Base-by-base conservation (phyloP, 2,329 filamentous ascomycete species). In the Nothophaeocryptopus gaeumannii region DNA sequence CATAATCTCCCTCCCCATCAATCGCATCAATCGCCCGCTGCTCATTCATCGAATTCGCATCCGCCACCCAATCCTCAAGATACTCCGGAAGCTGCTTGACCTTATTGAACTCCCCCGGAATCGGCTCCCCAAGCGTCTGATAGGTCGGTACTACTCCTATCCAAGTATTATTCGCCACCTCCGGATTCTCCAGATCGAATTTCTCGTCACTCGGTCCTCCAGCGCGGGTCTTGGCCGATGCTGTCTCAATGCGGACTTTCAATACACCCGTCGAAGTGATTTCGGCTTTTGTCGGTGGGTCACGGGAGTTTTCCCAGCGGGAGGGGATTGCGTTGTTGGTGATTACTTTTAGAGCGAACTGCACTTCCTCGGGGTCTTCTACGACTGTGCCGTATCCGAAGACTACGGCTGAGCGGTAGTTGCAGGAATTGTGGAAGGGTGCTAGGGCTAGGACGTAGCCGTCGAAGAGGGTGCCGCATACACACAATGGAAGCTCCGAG, bases 341-440 rank as follows among this genome's bases (percentile, higher is more conserved):
- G 65, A 95, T 85, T 50, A 87, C 73, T 60, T 84, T 72, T 82
- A 95, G 86, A 7, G 88, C 89, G 72, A 81, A 93, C 5, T 88
- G 66, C 65, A 88, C 88, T 73, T 95, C 89, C 2, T 77, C 79
- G 5, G 92, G 85, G 3, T 86, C 81, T 2, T 81, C 79, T 5
- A 95, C 86, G 1, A 85, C 69, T 8, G 70, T 75, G 0, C 85
- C 89, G 65, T 84, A 80, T 1, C 89, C 90, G 63, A 92, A 89
- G 10, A 93, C 75, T 8, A 89, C 74, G 9, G 86, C 87, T 34
- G 84, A 89, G 55, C 88, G 87, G 73, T 93, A 95, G 74, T 95
- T 63, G 75, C 89, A 91, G 72, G 81, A 88, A 74, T 95, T 88
- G 51, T 80, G 81, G 73, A 88, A 87, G 10, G 89, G 86, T 0